Base-by-base conservation (phyloP, 1,284 basidiomycete species). In the Ganoderma lucidum region DNA sequence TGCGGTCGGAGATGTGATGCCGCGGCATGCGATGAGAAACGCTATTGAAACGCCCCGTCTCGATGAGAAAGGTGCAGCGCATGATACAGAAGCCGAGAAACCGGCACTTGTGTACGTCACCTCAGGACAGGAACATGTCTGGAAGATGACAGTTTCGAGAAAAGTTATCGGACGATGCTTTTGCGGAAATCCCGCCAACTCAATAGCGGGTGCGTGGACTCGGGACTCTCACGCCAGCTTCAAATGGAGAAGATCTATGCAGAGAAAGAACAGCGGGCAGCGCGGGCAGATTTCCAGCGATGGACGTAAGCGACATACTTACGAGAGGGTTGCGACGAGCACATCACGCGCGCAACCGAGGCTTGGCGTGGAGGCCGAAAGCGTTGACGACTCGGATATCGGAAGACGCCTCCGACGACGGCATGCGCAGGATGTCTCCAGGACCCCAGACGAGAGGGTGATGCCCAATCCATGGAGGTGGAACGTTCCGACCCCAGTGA, bases 301-400 rank as follows among this genome's bases (percentile, higher is more conserved):
- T 59, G 56, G 56, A 59, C 56, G 56, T 59, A 61, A 44, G 10
- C 59, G 59, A 41, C 19, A 56, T 30, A 56, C 53, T 59, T 39
- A 56, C 32, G 55, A 59, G 35, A 59, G 35, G 35, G 35, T 39
- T 12, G 56, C 35, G 35, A 39, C 9, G 56, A 37, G 56, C 8
- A 10, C 56, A 59, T n/a, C 19, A 59, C 35, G 56, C 35, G 56
- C 35, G 8, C 28, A 59, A 5, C 35, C 35, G 56, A 37, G 19
- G 35, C 56, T 37, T 59, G 35, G 53, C 53, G 30, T 56, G 30
- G 53, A 56, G 35, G 56, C 19, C 56, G 30, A 32, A 35, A 23
- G 32, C 56, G 32, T 61, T 28, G 59, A 61, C 59, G 39, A 28
- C 6, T 23, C 59, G 59, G 39, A 28, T 61, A 61, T 61, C 59